Evolutionary conservation across 805 yeast species (phyloP).

Genomic region (Cyberlindnera veronae): DNA sequence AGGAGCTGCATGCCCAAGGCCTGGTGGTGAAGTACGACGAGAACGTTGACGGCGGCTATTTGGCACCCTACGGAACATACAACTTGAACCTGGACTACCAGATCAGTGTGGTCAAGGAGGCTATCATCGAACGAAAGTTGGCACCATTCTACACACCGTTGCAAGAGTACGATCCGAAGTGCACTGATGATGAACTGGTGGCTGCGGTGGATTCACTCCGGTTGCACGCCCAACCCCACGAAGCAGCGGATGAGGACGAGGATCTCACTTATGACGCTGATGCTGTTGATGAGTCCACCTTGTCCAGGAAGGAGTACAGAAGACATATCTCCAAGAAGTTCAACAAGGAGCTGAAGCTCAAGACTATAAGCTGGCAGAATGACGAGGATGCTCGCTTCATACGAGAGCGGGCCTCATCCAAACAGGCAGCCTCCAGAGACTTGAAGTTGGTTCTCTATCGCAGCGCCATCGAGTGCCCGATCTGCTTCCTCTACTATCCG

Average conservation of each 20-base stretch:
- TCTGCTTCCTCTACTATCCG: constrained; percentile 87
- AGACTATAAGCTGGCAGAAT: constrained; percentile 35
- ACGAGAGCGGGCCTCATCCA: constrained; percentile 33
- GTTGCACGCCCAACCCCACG: constrained; percentile 49
- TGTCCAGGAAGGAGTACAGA: constrained; percentile 42
- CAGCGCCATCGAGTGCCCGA: constrained; percentile 82
- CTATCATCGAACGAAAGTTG: constrained; percentile 64
- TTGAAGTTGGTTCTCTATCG: constrained; percentile 60
- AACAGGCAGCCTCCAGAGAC: constrained; percentile 36
- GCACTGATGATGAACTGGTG: constrained; percentile 70
- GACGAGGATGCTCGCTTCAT: constrained; percentile 32
- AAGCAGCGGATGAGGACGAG: constrained; percentile 55
- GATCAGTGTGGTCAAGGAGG: constrained; percentile 63
- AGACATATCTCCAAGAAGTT: constrained; percentile 34
- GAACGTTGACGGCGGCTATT: constrained; percentile 88
- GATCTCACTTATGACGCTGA: constrained; percentile 59
- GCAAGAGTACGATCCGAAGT: constrained; percentile 67
- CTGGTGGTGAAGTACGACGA: constrained; percentile 61
- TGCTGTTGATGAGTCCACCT: constrained; percentile 43
- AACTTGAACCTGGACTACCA: constrained; percentile 69
- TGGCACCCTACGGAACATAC: constrained; percentile 91
- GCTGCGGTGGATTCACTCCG: constrained; percentile 46
- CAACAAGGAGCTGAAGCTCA: constrained; percentile 37
- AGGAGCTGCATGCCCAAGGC: constrained; percentile 52
- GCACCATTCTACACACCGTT: constrained; percentile 93